phyloP scores from a whole-genome alignment of 2,329 filamentous ascomycete genomes.

The Exophiala dermatitidis region DNA sequence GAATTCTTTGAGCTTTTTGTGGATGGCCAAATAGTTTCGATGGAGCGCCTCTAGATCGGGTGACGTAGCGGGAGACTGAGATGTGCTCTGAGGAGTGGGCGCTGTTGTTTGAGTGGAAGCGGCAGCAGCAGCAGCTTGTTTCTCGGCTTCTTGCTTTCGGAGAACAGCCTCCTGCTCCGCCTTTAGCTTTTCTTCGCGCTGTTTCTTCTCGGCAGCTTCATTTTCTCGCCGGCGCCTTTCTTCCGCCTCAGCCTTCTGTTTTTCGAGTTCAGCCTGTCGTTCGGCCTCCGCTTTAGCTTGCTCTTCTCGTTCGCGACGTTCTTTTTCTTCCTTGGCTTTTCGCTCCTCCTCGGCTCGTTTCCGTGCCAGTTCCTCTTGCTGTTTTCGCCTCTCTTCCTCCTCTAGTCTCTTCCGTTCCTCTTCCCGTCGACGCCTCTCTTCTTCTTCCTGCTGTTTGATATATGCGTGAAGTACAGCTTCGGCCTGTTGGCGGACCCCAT shows the following conservation, averaged over 20 bases:
- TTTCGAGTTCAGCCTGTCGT: slow-evolving; percentile 45
- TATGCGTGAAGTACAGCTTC: slow-evolving; percentile 46
- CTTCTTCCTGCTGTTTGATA: slow-evolving; percentile 33
- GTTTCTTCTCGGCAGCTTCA: slow-evolving; percentile 30
- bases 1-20: slow-evolving; percentile 59
- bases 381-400: slow-evolving; percentile 32
- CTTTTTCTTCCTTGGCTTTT: slow-evolving; percentile 34
- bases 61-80: neutral
- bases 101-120: neutral
- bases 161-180: slow-evolving; percentile 23
- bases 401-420: slow-evolving; percentile 34
- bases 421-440: slow-evolving; percentile 23
- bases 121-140: slow-evolving; percentile 9
- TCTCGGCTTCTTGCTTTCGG: slow-evolving; percentile 10
- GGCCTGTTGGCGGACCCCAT: slow-evolving; percentile 53
- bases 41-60: slow-evolving; percentile 40
- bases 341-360: slow-evolving; percentile 35
- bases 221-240: slow-evolving; percentile 32
- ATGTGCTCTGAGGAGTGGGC: neutral
- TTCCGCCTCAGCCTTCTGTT: slow-evolving; percentile 39
- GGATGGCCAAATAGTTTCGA: slow-evolving; percentile 49
- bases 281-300: slow-evolving; percentile 39
- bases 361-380: slow-evolving; percentile 30
- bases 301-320: slow-evolving; percentile 36
- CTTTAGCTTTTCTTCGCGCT: slow-evolving; percentile 29